Evolutionary conservation across 2,329 filamentous ascomycete genomes (phyloP).

Genomic region (Myriosclerotinia scirpicola): DNA sequence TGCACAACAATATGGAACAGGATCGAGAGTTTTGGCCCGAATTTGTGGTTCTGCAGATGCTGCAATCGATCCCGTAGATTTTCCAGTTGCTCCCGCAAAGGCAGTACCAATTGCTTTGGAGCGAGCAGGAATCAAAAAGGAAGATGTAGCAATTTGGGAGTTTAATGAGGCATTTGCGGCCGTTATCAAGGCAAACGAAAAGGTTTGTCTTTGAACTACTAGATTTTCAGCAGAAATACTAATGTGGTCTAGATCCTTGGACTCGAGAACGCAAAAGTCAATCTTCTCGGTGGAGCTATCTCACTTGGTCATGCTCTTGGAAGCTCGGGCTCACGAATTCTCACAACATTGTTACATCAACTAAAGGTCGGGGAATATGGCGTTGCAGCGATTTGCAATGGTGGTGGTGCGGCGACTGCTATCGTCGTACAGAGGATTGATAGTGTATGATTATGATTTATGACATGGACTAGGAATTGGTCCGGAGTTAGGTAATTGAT

Average conservation of each 20-base stretch:
- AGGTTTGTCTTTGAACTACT: constrained; percentile 50
- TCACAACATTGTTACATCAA: constrained; percentile 89
- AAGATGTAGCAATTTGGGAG: constrained; percentile 93
- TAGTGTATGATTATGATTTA: constrained; percentile 29
- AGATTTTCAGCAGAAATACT: not conserved
- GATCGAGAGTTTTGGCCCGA: constrained; percentile 80
- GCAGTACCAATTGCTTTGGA: constrained; percentile 88
- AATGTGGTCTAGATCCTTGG: constrained; percentile 51
- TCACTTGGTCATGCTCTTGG: constrained; percentile 89
- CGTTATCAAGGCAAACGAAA: constrained; percentile 91
- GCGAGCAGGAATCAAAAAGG: constrained; percentile 84
- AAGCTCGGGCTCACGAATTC: constrained; percentile 87
- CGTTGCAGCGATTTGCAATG: constrained; percentile 94
- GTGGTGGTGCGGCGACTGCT: constrained; percentile 87
- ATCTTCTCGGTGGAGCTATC: constrained; percentile 87
- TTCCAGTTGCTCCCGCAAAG: constrained; percentile 88
- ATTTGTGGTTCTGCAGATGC: constrained; percentile 88
- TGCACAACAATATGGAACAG: constrained; percentile 74
- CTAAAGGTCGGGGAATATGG: constrained; percentile 89
- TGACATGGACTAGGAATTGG: not conserved
- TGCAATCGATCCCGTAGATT: constrained; percentile 87
- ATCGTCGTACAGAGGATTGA: constrained; percentile 86
- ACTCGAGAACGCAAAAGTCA: constrained; percentile 76
- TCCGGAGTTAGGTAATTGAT: not conserved
- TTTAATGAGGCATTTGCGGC: constrained; percentile 98